Evolutionary conservation across 805 yeast genomes (phyloP).

Genomic region (Yarrowia divulgata): DNA sequence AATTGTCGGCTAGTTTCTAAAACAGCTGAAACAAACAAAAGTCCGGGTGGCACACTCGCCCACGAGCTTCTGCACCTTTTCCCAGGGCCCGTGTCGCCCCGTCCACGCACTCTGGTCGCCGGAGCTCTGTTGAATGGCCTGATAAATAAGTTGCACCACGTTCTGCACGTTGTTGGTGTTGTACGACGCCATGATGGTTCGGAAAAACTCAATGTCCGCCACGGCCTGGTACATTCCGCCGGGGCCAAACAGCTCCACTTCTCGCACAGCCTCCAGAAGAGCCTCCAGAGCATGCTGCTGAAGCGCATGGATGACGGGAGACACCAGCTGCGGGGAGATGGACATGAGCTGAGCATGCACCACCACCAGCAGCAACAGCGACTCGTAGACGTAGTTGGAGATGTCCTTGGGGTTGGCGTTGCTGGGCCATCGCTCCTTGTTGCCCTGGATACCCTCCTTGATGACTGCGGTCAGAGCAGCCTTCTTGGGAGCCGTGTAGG

Average conservation of each 20-base stretch:
- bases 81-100: slow-evolving; percentile 46
- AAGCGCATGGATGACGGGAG: slow-evolving; percentile 56
- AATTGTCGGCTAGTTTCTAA: slow-evolving; percentile 13
- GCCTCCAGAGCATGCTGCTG: slow-evolving; percentile 53
- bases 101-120: slow-evolving; percentile 47
- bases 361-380: slow-evolving; percentile 57
- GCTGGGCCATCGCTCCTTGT: slow-evolving; percentile 56
- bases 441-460: slow-evolving; percentile 52
- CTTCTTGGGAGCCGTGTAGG: slow-evolving; percentile 60
- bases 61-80: slow-evolving; percentile 43
- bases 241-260: slow-evolving; percentile 56
- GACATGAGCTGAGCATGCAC: slow-evolving; percentile 61
- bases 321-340: slow-evolving; percentile 58
- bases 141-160: slow-evolving; percentile 47
- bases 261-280: slow-evolving; percentile 54
- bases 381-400: slow-evolving; percentile 57
- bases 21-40: slow-evolving; percentile 27
- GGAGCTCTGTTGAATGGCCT: slow-evolving; percentile 47
- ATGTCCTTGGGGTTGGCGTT: slow-evolving; percentile 47
- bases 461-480: slow-evolving; percentile 53
- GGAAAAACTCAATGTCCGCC: slow-evolving; percentile 63
- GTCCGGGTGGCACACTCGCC: slow-evolving; percentile 32
- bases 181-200: slow-evolving; percentile 49
- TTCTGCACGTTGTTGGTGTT: slow-evolving; percentile 45
- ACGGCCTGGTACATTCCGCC: slow-evolving; percentile 60